Conservation (phyloP, 176 grass and related monocot genomes). For the Eremochloa ophiuroides region DNA sequence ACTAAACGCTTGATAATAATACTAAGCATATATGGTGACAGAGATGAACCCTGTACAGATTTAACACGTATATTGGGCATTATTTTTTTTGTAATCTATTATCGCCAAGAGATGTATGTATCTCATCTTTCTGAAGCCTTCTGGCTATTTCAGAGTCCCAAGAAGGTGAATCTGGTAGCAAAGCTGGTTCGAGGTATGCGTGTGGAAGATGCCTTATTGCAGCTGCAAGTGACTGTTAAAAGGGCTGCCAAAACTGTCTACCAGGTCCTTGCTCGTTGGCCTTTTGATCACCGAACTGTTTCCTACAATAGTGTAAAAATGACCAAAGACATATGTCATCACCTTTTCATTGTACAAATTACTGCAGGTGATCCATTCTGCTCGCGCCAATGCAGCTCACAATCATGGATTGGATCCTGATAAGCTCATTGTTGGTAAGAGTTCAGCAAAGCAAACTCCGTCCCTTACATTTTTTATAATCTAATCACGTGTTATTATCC, state of each 20-base stretch:
- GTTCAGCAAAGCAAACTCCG: neutral
- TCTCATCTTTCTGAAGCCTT: neutral
- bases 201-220: conserved; percentile 25
- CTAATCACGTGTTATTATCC: neutral
- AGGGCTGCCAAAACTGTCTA: conserved; percentile 83
- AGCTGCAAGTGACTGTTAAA: conserved; percentile 95
- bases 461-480: neutral
- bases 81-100: neutral
- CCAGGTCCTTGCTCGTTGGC: conserved; percentile 39
- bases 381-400: conserved; percentile 81
- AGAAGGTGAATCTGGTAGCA: conserved; percentile 49
- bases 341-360: conserved; percentile 14
- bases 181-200: neutral
- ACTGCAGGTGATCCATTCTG: conserved; percentile 85
- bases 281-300: neutral
- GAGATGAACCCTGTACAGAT: neutral
- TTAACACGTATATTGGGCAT: neutral
- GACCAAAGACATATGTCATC: neutral
- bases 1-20: neutral
- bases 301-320: neutral
- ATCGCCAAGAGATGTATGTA: neutral
- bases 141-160: conserved; percentile 72
- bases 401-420: conserved; percentile 79
- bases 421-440: conserved; percentile 81
- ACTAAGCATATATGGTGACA: neutral